A percentile compares a stretch with the other conserved stretches of the same genome.
phyloP scores from a whole-genome alignment of 73 alveolate genomes.

The Paramecium pentaurelia region DNA sequence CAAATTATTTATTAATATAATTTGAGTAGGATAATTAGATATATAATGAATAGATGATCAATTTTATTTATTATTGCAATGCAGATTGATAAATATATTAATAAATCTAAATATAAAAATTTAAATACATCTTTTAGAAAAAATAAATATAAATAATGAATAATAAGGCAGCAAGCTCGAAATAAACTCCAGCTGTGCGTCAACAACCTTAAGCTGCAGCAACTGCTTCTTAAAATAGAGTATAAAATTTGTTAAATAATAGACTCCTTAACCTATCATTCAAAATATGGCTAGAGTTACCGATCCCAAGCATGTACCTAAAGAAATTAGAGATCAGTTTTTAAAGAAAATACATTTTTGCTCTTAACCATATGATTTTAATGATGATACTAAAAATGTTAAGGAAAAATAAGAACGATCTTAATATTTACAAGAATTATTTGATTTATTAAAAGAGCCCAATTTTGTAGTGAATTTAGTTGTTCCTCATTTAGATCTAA shows the following conservation, averaged over 20 bases:
- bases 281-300: conserved; percentile 42
- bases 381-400: conserved; percentile 86
- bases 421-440: conserved; percentile 74
- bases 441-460: conserved; percentile 71
- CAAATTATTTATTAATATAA: too few species aligned
- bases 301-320: conserved; percentile 61
- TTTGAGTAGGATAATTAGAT: neutral
- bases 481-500: conserved; percentile 83
- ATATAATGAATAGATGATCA: neutral
- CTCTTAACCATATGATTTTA: conserved; percentile 72
- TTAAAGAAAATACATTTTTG: conserved; percentile 59
- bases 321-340: conserved; percentile 63
- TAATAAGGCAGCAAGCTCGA: neutral
- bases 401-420: conserved; percentile 78
- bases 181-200: neutral
- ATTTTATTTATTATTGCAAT: neutral
- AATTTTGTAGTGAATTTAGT: conserved; percentile 71
- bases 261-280: neutral
- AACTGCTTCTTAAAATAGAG: neutral
- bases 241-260: neutral
- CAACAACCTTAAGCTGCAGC: neutral
- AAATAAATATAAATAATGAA: neutral
- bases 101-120: neutral
- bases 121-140: neutral
- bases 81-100: neutral